Base-by-base conservation (phyloP, 2,329 filamentous ascomycete species). In the Fusarium ambrosium region DNA sequence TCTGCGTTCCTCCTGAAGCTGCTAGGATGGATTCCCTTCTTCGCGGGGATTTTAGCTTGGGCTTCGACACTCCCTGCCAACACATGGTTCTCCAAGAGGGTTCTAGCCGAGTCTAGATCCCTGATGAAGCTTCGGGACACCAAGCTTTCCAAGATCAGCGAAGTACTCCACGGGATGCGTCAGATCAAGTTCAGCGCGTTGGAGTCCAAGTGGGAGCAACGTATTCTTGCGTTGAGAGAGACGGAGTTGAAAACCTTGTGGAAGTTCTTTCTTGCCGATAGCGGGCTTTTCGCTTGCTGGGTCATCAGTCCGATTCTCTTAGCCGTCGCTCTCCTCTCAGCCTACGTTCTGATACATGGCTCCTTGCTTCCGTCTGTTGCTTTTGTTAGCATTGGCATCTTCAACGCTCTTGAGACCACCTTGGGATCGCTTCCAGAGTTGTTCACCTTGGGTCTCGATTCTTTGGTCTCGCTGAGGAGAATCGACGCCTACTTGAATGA, bases 171-270 rank as follows among this genome's bases (percentile, higher is more conserved):
- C 73, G 93, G 94, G 6, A 95, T 95, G 68, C 90, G 93, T 1
- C 94, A 96, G 80, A 94, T 96, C 83, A 96, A 95, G 78, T 95
- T 95, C 76, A 92, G 92, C 0, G 93, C 93, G 1, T 82, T 94
- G 1, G 94, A 95, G 81, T 83, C 85, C 14, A 90, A 93, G 75
- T 95, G 93, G 93, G 90, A 94, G 79, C 85, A 86, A 16, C 92
- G 91, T 70, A 93, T 96, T 24, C 73, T 79, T 81, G 87, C 71
- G 81, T 87, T 66, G 88, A 86, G 94, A 78, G 88, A 91, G 48
- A 88, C 87, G 43, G 94, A 95, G 80, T 86, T 95, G 10, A 81
- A 82, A 2, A 89, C 89, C 16, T 87, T 94, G 36, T 93, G 92
- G 90, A 86, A 85, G 51, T 88, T 91, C 2, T 95, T 94, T 75